Base-by-base conservation (phyloP, 495 filamentous ascomycete genomes). In the Hyaloscypha finlandica region DNA sequence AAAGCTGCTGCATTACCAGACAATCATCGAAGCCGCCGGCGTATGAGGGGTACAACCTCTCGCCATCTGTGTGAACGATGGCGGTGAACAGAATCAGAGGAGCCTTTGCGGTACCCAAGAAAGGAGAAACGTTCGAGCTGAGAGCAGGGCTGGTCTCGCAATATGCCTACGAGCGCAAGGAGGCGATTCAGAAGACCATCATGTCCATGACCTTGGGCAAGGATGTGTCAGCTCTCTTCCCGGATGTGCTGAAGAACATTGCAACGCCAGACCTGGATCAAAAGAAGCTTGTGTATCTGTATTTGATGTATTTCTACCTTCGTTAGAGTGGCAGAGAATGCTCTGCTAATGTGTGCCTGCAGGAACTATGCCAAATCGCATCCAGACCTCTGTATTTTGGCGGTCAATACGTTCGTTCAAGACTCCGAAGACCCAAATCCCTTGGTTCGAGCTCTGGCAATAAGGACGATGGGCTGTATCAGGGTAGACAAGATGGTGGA, bases 311-410 rank as follows among this genome's bases (percentile, higher is more conserved):
- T 75, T 89, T 77, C 29, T 56, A 59, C 29, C 35, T 3, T 65
- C 29, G 11, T 31, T 6, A 14, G 1, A 19, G 3, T 14, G 30
- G 57, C 35, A 1, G 20, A 51, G 35, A 53, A 58, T 19, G 37
- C 12, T 42, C 5, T 59, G 42, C 42, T 67, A 60, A 66, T 32
- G 45, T 56, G 25, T 25, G 19, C 32, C 37, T 25, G 2, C 16
- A 97, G 93, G 94, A 99, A 99, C 80, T 99, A 99, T 79, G 95
- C 95, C 73, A 99, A 99, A 85, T 97, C 96, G 59, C 95, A 99
- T 78, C 95, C 95, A 19, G 95, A 99, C 75, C 90, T 99, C 42
- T 99, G 95, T 79, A 99, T 99, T 78, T 88, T 99, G 68, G 95
- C 95, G 70, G 95, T 99, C 70, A 99, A 99, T 77, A 99, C 95